Percentiles rank a stretch among this genome's conserved stretches.
phyloP scores from a whole-genome alignment of 2,329 filamentous ascomycete species.

The Gnomoniopsis sp. region DNA sequence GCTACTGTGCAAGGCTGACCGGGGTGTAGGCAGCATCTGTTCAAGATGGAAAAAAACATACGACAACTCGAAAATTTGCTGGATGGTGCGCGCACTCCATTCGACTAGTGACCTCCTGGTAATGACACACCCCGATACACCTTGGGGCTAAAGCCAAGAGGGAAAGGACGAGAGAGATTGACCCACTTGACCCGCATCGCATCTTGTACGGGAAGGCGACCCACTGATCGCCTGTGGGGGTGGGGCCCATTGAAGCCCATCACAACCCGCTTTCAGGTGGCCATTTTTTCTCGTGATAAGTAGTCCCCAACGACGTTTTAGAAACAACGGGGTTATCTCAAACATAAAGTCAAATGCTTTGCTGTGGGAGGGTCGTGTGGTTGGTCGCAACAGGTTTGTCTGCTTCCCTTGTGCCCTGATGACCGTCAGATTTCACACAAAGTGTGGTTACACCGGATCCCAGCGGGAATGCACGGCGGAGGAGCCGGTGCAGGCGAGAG shows the following conservation, averaged over 20 bases:
- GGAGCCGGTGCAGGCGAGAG: slow-evolving; percentile 1
- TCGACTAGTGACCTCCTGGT: no score
- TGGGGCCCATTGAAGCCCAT: background rate
- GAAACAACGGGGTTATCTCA: background rate
- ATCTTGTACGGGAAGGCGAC: background rate
- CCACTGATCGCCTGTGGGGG: background rate
- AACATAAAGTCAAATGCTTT: no score
- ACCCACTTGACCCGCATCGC: background rate
- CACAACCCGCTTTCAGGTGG: background rate
- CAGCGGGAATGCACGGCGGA: background rate
- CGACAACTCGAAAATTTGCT: no score
- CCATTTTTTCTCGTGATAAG: background rate
- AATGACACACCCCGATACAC: no score
- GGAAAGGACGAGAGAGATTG: no score
- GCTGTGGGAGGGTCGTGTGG: background rate
- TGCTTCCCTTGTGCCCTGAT: background rate
- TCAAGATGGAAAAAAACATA: no score
- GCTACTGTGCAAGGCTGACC: no score
- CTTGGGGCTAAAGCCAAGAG: no score
- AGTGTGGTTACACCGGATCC: background rate
- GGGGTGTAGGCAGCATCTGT: no score
- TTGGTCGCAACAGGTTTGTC: background rate
- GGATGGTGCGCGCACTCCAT: no score
- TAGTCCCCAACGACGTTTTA: background rate
- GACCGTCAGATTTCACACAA: background rate